Percentiles rank a stretch among this genome's conserved stretches.
Evolutionary conservation across 768 basidiomycete genomes (phyloP).

Genomic region (Mycena epipterygia): DNA sequence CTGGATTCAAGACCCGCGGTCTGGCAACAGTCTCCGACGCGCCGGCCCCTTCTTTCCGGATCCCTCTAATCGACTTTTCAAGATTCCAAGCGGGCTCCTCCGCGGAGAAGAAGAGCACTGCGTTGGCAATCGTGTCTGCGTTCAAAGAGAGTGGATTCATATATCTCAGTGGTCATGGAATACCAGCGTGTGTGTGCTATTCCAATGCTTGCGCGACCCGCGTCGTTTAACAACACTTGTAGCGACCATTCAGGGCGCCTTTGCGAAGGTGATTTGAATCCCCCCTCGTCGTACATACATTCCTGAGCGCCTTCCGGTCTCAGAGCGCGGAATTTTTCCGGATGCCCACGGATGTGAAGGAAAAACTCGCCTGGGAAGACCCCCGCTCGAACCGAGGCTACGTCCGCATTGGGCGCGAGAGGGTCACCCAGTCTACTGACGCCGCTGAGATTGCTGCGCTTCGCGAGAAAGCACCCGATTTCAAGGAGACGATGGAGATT

Average conservation of each 20-base stretch:
- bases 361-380: slow-evolving; percentile 83
- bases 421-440: slow-evolving; percentile 81
- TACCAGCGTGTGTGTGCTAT: slow-evolving; percentile 58
- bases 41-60: slow-evolving; percentile 59
- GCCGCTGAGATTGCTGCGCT: slow-evolving; percentile 79
- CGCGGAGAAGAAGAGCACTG: slow-evolving; percentile 71
- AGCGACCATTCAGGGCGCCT: slow-evolving; percentile 70
- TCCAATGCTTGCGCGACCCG: neutral
- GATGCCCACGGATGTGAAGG: slow-evolving; percentile 73
- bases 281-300: neutral
- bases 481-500: slow-evolving; percentile 91
- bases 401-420: slow-evolving; percentile 84
- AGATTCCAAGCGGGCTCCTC: slow-evolving; percentile 68
- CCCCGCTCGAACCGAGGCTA: slow-evolving; percentile 90
- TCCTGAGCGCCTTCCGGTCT: slow-evolving; percentile 16
- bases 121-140: slow-evolving; percentile 78
- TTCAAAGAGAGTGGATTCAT: slow-evolving; percentile 88
- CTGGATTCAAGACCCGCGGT: slow-evolving; percentile 40
- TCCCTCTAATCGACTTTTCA: slow-evolving; percentile 86
- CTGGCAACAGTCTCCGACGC: slow-evolving; percentile 44
- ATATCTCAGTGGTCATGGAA: slow-evolving; percentile 82
- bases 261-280: slow-evolving; percentile 66
- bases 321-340: slow-evolving; percentile 86
- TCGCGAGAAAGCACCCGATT: slow-evolving; percentile 83
- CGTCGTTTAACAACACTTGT: neutral